These are phyloP conservation scores for Calycina marina DNA, from an alignment of 2,329 filamentous ascomycete species.

Conservation along the genomic window DNA sequence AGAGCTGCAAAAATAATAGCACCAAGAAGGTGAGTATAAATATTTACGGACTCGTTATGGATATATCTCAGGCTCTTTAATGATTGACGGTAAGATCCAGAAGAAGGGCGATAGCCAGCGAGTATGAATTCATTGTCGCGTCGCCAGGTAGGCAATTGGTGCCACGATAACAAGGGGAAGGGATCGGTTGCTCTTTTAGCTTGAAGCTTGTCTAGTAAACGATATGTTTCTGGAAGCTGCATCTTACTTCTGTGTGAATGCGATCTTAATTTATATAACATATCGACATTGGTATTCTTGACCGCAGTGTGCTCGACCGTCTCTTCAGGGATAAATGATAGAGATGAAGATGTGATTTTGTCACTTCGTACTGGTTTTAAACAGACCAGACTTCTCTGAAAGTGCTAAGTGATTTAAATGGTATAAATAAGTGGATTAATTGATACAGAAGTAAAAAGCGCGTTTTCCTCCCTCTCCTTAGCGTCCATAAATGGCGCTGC, in stretches of 20 bases:
- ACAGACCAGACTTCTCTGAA: slow-evolving; percentile 1
- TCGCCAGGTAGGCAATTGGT: background rate
- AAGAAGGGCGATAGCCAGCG: slow-evolving; percentile 3
- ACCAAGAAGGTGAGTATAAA: slow-evolving; percentile 31
- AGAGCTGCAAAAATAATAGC: slow-evolving; percentile 22
- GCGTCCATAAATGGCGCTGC: no score
- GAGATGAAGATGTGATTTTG: slow-evolving; percentile 2
- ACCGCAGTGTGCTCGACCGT: background rate
- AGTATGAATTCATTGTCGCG: slow-evolving; percentile 6
- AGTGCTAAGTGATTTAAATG: slow-evolving; percentile 1
- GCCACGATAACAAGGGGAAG: background rate
- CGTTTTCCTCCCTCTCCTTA: no score
- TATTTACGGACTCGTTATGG: slow-evolving; percentile 13
- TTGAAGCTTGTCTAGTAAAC: no score
- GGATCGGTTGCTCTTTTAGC: no score
- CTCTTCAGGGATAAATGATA: slow-evolving; percentile 1
- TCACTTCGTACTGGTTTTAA: slow-evolving; percentile 2
- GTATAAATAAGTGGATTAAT: slow-evolving; percentile 2
- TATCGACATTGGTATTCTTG: slow-evolving; percentile 1
- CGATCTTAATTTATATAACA: slow-evolving; percentile 1
- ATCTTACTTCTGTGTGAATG: no score
- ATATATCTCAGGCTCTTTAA: slow-evolving; percentile 3
- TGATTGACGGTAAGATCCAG: slow-evolving; percentile 3
- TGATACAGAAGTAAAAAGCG: no score
- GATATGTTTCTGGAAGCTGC: no score